These are phyloP conservation scores for Tulasnella sp. DNA, from an alignment of 768 basidiomycete species.

Conservation along the genomic window DNA sequence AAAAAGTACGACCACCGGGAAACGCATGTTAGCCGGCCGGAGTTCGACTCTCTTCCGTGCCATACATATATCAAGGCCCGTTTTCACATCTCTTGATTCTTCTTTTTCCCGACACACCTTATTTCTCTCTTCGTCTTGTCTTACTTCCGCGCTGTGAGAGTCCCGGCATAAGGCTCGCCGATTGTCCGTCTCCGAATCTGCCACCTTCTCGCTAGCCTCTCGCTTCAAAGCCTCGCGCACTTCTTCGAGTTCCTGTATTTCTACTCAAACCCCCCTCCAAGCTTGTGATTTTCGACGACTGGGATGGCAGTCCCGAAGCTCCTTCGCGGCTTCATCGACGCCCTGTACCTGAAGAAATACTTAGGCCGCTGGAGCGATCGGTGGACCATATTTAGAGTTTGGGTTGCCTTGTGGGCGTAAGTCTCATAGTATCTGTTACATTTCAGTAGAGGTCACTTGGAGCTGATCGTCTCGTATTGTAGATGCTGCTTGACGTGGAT, in stretches of 20 bases:
- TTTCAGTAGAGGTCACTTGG: not conserved
- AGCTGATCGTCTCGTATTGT: not conserved
- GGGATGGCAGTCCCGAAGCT: not conserved
- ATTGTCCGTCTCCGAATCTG: not conserved
- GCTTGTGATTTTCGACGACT: not conserved
- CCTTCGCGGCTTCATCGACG: not conserved
- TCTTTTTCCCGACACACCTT: not conserved
- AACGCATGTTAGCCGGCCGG: not conserved
- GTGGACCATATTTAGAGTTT: not conserved
- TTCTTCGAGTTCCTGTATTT: not conserved
- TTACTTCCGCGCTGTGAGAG: not conserved
- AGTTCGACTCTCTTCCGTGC: not conserved
- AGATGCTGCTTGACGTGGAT: not conserved
- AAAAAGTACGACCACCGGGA: not conserved
- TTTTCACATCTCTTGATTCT: not conserved
- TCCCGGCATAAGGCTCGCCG: not conserved
- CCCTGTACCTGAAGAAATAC: not conserved
- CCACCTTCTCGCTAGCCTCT: not conserved
- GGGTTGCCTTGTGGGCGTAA: not conserved
- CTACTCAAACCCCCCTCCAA: not conserved
- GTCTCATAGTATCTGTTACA: too few species aligned
- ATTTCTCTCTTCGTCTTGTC: not conserved
- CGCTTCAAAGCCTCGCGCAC: not conserved
- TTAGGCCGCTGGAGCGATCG: not conserved
- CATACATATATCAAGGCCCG: not conserved